These are phyloP conservation scores for Phytomonas francai DNA, from an alignment of 208 protist genomes.

Conservation along the genomic window DNA sequence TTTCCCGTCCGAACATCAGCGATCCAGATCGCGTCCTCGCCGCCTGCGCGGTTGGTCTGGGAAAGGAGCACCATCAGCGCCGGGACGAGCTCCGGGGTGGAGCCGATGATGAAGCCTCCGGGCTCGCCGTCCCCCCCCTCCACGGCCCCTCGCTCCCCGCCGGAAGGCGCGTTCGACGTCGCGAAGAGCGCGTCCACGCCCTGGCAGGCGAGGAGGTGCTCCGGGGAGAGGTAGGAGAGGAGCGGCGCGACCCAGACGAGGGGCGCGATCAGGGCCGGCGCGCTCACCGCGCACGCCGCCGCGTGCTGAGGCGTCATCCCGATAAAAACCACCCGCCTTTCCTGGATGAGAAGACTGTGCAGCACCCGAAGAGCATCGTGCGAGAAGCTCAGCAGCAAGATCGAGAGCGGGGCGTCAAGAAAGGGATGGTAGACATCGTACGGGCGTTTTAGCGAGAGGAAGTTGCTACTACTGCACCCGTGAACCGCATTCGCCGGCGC, in stretches of 20 bases:
- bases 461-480: constrained; percentile 11
- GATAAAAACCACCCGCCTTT: constrained; percentile 56
- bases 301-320: constrained; percentile 70
- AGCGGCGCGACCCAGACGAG: constrained; percentile 53
- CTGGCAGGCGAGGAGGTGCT: background rate
- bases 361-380: constrained; percentile 58
- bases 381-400: constrained; percentile 57
- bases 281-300: constrained; percentile 61
- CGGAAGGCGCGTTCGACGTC: background rate
- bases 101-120: constrained; percentile 45
- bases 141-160: background rate
- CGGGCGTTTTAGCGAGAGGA: constrained; percentile 29
- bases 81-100: constrained; percentile 49
- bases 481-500: constrained; percentile 1
- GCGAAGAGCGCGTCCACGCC: constrained; percentile 3
- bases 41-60: constrained; percentile 2
- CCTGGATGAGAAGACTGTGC: constrained; percentile 52
- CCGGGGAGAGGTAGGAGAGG: constrained; percentile 45
- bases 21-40: constrained; percentile 33
- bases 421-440: constrained; percentile 35
- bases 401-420: constrained; percentile 35
- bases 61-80: constrained; percentile 35
- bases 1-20: constrained; percentile 57
- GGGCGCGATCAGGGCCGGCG: constrained; percentile 41
- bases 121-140: constrained; percentile 9